Base-by-base conservation (phyloP, 495 filamentous ascomycete species). In the Talaromyces wortmannii region DNA sequence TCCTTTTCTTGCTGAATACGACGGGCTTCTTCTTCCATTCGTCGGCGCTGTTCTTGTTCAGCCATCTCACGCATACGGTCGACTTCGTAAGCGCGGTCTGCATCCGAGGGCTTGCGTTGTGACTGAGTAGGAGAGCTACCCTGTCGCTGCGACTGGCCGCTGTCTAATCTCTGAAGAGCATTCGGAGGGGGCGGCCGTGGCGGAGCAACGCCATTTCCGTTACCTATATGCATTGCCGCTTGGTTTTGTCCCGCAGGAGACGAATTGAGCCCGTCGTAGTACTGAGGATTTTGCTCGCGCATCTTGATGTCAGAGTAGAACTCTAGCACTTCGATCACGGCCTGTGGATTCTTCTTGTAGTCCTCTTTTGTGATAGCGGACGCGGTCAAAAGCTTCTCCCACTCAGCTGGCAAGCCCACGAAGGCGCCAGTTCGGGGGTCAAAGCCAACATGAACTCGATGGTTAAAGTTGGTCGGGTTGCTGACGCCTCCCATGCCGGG, bases 311-410 rank as follows among this genome's bases (percentile, higher is more conserved):
- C 92, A 0, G 92, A 91, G 77, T 97, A 98, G 72, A 98, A 98
- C 65, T 96, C 89, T 31, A 98, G 78, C 33, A 96, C 95, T 67
- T 98, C 94, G 52, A 97, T 91, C 16, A 98, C 94, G 17, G 92
- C 95, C 69, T 97, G 89, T n/a, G 94, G 94, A 61, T 97, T 96
- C 64, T 92, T 90, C 72, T 92, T 87, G 71, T 96, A 96, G 68
- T 98, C 94, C 61, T 97, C 94, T 70, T 95, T 94, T 30, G 94
- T 96, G 61, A 98, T 95, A 31, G 94, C 94, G 4, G 94, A 97
- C 10, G 90, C 88, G 53, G 90, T 97, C 61, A 98, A 77, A 32
- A 98, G 78, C 67, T 92, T 91, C 58, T 94, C 94, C 94, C 94
- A 98, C 76, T 97, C 95, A 18, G 89, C 83, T 3, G 94, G 94